Percentiles rank a stretch among this genome's conserved stretches.
These are phyloP conservation scores for Yamadazyma dushanensis DNA, from an alignment of 1,139 yeast genomes.

Conservation along the genomic window DNA sequence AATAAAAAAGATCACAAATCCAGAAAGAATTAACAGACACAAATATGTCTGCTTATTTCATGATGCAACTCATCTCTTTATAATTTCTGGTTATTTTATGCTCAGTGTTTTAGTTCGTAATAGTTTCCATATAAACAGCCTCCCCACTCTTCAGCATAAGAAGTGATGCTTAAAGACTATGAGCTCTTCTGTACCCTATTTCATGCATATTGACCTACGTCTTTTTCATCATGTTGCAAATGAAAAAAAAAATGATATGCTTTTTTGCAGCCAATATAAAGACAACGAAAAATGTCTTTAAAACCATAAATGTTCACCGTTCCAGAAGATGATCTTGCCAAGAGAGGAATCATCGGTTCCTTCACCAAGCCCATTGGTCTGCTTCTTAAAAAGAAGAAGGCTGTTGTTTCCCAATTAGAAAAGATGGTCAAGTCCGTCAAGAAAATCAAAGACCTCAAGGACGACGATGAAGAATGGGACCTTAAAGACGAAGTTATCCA, in stretches of 20 bases:
- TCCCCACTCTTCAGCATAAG: too few species aligned
- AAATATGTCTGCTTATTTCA: too few species aligned
- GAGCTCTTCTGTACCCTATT: too few species aligned
- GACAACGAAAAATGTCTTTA: neutral
- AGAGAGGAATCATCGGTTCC: slow-evolving; percentile 8
- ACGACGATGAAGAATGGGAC: slow-evolving; percentile 8
- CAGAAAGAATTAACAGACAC: too few species aligned
- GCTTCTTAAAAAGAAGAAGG: slow-evolving; percentile 9
- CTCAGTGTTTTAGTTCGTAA: too few species aligned
- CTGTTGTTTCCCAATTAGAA: slow-evolving; percentile 13
- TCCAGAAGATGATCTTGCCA: neutral
- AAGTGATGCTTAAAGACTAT: too few species aligned
- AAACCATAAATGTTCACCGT: slow-evolving; percentile 1
- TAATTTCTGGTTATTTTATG: too few species aligned
- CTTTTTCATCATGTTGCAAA: too few species aligned
- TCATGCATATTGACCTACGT: too few species aligned
- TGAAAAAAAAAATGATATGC: slow-evolving; percentile 1
- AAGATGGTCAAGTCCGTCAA: slow-evolving; percentile 14
- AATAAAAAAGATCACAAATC: too few species aligned
- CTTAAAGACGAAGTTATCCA: slow-evolving; percentile 21
- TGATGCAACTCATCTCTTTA: too few species aligned
- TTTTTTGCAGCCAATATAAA: slow-evolving; percentile 2
- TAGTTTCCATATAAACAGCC: too few species aligned
- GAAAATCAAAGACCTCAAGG: slow-evolving; percentile 13
- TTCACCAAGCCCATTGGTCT: slow-evolving; percentile 8